Evolutionary conservation across 2,329 filamentous ascomycete species (phyloP), one percentile per base, ranked within the genome.

Genomic region (Chaetothyriales sp.): DNA sequence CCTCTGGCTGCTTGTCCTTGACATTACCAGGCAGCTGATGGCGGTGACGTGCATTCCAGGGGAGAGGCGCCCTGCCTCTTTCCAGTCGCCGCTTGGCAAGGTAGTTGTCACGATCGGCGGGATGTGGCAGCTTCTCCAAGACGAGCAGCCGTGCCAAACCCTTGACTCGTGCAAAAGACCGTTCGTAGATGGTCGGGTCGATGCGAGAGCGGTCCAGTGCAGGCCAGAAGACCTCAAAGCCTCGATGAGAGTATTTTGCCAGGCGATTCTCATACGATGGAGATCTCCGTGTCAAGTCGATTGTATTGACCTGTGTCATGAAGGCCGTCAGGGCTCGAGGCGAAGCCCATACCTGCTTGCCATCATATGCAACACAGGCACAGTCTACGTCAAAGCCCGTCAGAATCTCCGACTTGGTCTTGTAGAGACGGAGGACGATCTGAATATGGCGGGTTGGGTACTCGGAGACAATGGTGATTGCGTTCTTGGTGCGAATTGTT

Each of bases 341-440:
- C 2, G 83, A 81, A 20, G 80, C 80, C 61, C 83, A 93, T 18
- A 94, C 86, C 61, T 92, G 83, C 18, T 76, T 75, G 36, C 87
- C 87, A 63, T 92, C 80, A 59, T 84, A 94, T 2, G 85, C 86
- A 20, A 80, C 83, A 54, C 86, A 86, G 0, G 85, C 83, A 63
- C 83, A 88, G 63, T 92, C 86, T 47, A 94, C 86, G 59, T 93
- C 87, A 59, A 94, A 94, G 0, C 87, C 87, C 2, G 86, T 87
- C 20, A 94, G 73, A 36, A 94, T 89, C 64, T 93, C 85, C 1
- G 84, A 83, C 45, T 93, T 69, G 0, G 82, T 88, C 61, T 86
- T 86, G 70, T 94, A 93, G 39, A 92, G 79, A 36, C 86, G 82
- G 26, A 93, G 73, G 19, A 94, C 86, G 59, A 94, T 87, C 73